Base-by-base conservation (phyloP, 306 rosid genomes). In the Quercus aquifolioides region DNA sequence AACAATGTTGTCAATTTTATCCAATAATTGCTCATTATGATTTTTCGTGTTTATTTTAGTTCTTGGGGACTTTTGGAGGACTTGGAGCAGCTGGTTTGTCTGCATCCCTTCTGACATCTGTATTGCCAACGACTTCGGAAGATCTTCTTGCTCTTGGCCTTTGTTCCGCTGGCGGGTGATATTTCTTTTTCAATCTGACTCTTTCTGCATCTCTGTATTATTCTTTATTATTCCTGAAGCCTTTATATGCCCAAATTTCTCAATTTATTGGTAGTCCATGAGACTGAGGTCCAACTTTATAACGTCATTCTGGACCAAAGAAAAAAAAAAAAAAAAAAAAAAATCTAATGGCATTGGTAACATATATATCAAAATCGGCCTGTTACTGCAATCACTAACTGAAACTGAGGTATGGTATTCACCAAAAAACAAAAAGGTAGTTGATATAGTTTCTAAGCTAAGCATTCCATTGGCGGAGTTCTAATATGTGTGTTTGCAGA, bases 131-230 rank as follows among this genome's bases (percentile, higher is more conserved):
- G 75, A 89, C 98, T 65, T 54, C 86, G 76, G 99, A 95, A 83
- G 99, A 95, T 85, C 97, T 95, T 89, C 96, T 95, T 78, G 99
- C 99, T 79, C 99, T 95, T 80, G 96, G 93, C 82, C 88, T 95
- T 82, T 93, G 98, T 86, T 95, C 99, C 43, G 91, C 92, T 79
- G 98, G 99, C 93, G 97, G 98, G 99, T 95, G 83, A 90, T 83
- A 43, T 80, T 33, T 62, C 78, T 74, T 57, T 21, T 71, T 84
- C 75, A 52, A 30, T 80, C 57, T 9, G 5, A 54, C 78, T 74
- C 65, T 49, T 33, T 69, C 28, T 78, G 56, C 60, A 55, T 77
- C 31, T 69, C 43, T 56, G 26, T 21, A 19, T 13, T 62, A 19
- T 64, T 25, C 71, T 25, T 64, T 26, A 6, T 64, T 26, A 23